A percentile compares a stretch with the other conserved stretches of the same genome.
Evolutionary conservation across 805 yeast genomes (phyloP).

Genomic region (Metschnikowia borealis): DNA sequence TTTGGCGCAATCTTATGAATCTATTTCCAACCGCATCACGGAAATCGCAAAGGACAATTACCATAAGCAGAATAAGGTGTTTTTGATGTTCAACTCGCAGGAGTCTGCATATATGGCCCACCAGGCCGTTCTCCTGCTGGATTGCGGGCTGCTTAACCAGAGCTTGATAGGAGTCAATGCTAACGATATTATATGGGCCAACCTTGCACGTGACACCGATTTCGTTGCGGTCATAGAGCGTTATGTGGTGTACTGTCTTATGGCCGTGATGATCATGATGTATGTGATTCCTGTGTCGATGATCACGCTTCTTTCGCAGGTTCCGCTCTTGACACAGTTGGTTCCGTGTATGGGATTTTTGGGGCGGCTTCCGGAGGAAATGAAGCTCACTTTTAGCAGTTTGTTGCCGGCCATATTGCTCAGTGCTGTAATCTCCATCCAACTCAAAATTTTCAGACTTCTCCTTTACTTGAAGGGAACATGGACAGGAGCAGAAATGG

Average conservation of each 20-base stretch:
- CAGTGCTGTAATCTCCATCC: constrained; percentile 58
- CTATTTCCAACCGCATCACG: constrained; percentile 5
- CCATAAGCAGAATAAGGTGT: constrained; percentile 41
- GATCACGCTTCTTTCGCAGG: constrained; percentile 71
- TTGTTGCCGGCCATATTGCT: constrained; percentile 66
- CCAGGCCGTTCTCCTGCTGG: constrained; percentile 48
- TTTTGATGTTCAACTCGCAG: constrained; percentile 58
- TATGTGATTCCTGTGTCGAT: constrained; percentile 86
- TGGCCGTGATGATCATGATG: constrained; percentile 45
- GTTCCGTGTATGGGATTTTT: constrained; percentile 60
- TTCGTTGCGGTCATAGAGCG: constrained; percentile 35
- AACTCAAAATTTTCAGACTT: constrained; percentile 53
- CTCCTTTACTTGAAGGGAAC: constrained; percentile 55
- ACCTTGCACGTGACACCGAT: constrained; percentile 41
- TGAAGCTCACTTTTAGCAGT: constrained; percentile 54
- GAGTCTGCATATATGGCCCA: constrained; percentile 60
- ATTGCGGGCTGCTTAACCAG: constrained; percentile 38
- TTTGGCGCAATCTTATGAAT: constrained; percentile 12
- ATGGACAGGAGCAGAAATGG: constrained; percentile 58
- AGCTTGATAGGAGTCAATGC: constrained; percentile 56
- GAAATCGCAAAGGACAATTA: constrained; percentile 19
- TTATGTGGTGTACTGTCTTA: constrained; percentile 43
- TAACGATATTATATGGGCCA: constrained; percentile 68
- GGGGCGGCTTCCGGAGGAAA: constrained; percentile 48
- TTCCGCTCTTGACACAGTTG: constrained; percentile 58